Conservation (phyloP, 495 filamentous ascomycete species). For the Penicillium cosmopolitanum region DNA sequence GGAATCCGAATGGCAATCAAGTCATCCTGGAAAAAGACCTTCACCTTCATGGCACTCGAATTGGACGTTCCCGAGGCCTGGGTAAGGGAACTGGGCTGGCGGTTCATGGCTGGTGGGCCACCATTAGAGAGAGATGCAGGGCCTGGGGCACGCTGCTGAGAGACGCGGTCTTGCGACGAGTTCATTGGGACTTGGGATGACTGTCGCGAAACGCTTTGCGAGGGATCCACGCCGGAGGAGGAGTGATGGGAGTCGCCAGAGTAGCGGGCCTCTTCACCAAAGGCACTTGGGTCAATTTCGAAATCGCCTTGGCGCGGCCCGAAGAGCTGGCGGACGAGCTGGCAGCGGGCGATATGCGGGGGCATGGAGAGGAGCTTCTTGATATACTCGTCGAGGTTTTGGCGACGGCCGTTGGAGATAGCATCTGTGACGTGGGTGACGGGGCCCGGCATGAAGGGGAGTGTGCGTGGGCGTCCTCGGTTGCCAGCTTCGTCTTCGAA, state of each 20-base stretch:
- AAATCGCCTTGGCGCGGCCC: slow-evolving; percentile 88
- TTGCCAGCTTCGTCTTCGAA: slow-evolving; percentile 93
- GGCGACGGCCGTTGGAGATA: slow-evolving; percentile 89
- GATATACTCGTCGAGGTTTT: slow-evolving; percentile 92
- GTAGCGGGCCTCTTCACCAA: slow-evolving; percentile 69
- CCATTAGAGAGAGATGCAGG: slow-evolving; percentile 47
- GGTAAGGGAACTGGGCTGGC: slow-evolving; percentile 74
- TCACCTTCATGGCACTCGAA: slow-evolving; percentile 76
- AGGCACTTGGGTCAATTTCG: slow-evolving; percentile 75
- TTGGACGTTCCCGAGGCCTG: slow-evolving; percentile 62
- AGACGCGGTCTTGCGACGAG: slow-evolving; percentile 60
- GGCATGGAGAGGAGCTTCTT: slow-evolving; percentile 85
- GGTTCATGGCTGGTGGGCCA: slow-evolving; percentile 60
- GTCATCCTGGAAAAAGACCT: slow-evolving; percentile 90
- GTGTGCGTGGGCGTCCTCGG: slow-evolving; percentile 70
- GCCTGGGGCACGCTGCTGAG: slow-evolving; percentile 60
- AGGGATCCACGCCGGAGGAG: slow-evolving; percentile 58
- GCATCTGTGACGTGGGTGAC: slow-evolving; percentile 97
- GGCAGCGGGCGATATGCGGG: slow-evolving; percentile 78
- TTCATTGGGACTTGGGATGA: slow-evolving; percentile 75
- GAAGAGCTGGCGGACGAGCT: slow-evolving; percentile 86
- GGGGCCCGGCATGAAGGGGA: slow-evolving; percentile 99
- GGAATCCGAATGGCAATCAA: slow-evolving; percentile 90
- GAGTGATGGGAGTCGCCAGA: slow-evolving; percentile 75
- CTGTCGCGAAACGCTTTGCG: slow-evolving; percentile 67